phyloP scores from a whole-genome alignment of 306 rosid species.

The Cucumis hystrix region DNA sequence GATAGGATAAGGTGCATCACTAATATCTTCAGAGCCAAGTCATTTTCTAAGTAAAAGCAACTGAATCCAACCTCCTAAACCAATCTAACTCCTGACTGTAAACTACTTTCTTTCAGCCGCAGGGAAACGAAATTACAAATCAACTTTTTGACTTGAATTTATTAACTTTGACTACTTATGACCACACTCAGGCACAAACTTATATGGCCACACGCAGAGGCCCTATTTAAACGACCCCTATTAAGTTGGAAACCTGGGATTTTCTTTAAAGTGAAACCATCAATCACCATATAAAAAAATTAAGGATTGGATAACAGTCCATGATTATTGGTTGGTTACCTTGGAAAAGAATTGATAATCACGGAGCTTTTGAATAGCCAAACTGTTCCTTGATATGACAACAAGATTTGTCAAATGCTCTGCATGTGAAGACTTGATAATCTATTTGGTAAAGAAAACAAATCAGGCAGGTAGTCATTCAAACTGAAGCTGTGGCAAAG shows the following conservation, averaged over 20 bases:
- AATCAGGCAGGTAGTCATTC: not conserved
- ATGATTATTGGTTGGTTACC: not conserved
- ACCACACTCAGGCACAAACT: not conserved
- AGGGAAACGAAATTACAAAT: not conserved
- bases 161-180: not conserved
- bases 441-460: slow-evolving; percentile 1
- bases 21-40: slow-evolving; percentile 16
- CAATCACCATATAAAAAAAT: not conserved
- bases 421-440: not conserved
- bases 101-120: not conserved
- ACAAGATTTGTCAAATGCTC: not conserved
- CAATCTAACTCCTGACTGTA: not conserved
- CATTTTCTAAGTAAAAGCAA: slow-evolving; percentile 21
- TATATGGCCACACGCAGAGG: not conserved
- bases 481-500: not conserved
- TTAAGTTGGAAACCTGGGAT: not conserved
- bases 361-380: not conserved
- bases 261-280: not conserved
- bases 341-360: not conserved
- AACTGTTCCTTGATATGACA: not conserved
- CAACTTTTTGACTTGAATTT: not conserved
- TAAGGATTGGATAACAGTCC: not conserved
- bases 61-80: not conserved
- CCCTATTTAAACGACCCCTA: not conserved
- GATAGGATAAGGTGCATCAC: slow-evolving; percentile 25